Conservation (phyloP, 148 eudicot genomes). For the Linanthus parryae region DNA sequence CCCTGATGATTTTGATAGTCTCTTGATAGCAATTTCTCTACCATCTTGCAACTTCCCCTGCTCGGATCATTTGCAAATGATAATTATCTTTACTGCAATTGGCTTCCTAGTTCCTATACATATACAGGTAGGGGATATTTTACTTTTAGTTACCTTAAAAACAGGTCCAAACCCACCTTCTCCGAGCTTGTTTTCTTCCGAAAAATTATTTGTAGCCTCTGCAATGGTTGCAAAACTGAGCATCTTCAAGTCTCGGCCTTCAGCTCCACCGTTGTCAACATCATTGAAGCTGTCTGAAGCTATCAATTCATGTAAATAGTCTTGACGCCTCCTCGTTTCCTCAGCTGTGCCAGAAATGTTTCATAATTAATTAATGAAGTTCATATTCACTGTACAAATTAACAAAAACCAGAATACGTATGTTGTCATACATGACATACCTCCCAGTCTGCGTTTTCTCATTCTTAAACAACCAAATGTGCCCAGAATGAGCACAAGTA, state of each 20-base stretch:
- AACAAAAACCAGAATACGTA: background rate
- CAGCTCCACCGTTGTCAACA: constrained; percentile 4
- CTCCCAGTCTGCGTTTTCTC: constrained; percentile 9
- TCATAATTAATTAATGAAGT: background rate
- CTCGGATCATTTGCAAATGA: too few species aligned
- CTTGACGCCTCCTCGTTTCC: constrained; percentile 8
- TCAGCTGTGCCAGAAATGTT: constrained; percentile 9
- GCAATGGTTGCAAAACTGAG: constrained; percentile 8
- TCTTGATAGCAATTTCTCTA: constrained; percentile 15
- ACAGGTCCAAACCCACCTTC: constrained; percentile 22
- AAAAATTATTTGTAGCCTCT: constrained; percentile 20
- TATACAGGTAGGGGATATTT: too few species aligned
- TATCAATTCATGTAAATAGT: constrained; percentile 7
- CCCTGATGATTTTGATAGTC: constrained; percentile 16
- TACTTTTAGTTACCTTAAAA: too few species aligned
- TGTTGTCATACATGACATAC: too few species aligned
- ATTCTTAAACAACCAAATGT: background rate
- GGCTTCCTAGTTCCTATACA: background rate
- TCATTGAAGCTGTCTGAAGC: constrained; percentile 12
- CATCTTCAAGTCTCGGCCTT: constrained; percentile 13
- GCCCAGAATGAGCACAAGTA: constrained; percentile 1
- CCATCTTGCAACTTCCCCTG: constrained; percentile 14
- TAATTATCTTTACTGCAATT: too few species aligned
- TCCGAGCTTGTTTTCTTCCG: constrained; percentile 16
- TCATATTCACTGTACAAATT: background rate